These are phyloP conservation scores for Aureobasidium sp. DNA, from an alignment of 2,329 filamentous ascomycete species.

Conservation along the genomic window DNA sequence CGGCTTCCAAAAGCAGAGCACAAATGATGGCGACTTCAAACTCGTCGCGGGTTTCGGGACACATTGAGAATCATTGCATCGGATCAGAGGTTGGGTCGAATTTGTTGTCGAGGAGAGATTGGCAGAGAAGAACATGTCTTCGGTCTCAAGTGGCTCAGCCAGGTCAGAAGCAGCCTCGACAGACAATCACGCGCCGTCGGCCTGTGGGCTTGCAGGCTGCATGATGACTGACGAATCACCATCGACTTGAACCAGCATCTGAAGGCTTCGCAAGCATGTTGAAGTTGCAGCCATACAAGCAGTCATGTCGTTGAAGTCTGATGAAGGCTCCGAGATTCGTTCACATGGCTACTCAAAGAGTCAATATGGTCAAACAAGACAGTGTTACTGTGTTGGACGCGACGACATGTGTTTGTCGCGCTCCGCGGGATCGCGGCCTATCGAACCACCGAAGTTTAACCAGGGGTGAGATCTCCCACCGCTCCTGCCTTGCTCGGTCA, in stretches of 20 bases:
- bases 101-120: too few species aligned
- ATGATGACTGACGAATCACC: neutral
- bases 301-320: neutral
- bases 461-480: neutral
- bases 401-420: neutral
- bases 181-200: neutral
- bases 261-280: neutral
- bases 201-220: neutral
- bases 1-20: constrained; percentile 17
- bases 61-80: neutral
- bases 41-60: constrained; percentile 4
- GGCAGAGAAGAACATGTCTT: neutral
- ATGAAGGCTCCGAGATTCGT: neutral
- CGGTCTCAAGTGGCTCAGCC: neutral
- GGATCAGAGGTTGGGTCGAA: neutral
- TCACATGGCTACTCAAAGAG: neutral
- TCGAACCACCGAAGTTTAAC: neutral
- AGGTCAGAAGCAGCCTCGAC: neutral
- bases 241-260: neutral
- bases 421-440: neutral
- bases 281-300: neutral
- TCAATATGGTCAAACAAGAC: too few species aligned
- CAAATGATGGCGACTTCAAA: constrained; percentile 19
- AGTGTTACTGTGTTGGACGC: too few species aligned
- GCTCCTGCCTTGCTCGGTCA: neutral